A percentile compares a stretch with the other conserved stretches of the same genome.
Evolutionary conservation across 345 rosid genomes (phyloP).

Genomic region (Cochlearia excelsa): DNA sequence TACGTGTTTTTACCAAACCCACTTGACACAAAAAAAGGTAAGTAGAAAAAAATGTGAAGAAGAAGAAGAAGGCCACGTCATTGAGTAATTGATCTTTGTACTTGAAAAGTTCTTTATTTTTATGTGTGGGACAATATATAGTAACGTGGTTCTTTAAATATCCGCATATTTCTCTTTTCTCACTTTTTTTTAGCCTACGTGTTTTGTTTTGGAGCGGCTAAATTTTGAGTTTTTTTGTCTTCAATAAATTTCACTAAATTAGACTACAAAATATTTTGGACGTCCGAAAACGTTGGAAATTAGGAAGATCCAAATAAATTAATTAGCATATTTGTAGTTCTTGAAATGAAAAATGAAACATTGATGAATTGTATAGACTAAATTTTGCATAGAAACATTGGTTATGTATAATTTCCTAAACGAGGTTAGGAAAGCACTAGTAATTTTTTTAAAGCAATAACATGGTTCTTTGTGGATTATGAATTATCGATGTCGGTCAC

Average conservation of each 20-base stretch:
- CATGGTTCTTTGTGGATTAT: no score
- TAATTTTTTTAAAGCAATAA: no score
- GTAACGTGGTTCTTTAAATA: slow-evolving; percentile 23
- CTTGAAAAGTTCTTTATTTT: background rate
- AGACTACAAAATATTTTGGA: no score
- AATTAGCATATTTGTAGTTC: background rate
- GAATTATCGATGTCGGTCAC: no score
- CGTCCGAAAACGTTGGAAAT: no score
- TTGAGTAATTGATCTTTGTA: slow-evolving; percentile 6
- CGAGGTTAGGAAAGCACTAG: no score
- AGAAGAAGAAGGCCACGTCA: slow-evolving; percentile 19
- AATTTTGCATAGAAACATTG: background rate
- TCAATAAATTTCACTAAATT: no score
- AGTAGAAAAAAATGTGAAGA: slow-evolving; percentile 21
- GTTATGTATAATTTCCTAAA: no score
- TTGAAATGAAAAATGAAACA: no score
- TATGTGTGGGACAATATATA: slow-evolving; percentile 20
- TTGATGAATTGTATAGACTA: background rate
- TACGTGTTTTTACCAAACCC: slow-evolving; percentile 14
- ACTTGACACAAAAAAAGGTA: slow-evolving; percentile 18
- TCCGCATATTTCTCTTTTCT: background rate
- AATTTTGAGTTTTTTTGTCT: no score
- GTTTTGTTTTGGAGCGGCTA: no score
- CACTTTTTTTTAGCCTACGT: slow-evolving; percentile 1
- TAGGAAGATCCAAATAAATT: no score